Evolutionary conservation across 2,329 filamentous ascomycete species (phyloP).

Genomic region (Colletotrichum endophyticum): DNA sequence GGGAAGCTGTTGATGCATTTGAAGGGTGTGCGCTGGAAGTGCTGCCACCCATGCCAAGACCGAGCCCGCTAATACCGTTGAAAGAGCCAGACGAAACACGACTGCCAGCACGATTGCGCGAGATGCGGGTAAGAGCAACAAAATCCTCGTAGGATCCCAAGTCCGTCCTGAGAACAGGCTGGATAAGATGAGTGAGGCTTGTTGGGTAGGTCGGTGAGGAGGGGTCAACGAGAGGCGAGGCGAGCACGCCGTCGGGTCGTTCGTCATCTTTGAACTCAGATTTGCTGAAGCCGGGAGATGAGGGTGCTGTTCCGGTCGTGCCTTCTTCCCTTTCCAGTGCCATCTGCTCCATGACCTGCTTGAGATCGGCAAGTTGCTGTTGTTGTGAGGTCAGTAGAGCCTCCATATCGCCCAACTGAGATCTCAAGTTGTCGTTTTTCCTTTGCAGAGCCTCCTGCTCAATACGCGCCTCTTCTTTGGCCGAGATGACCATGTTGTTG

Average conservation of each 20-base stretch:
- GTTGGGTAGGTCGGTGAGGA: slow-evolving; percentile 62
- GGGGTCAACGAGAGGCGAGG: slow-evolving; percentile 46
- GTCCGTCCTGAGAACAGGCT: slow-evolving; percentile 83
- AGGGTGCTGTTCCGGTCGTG: slow-evolving; percentile 75
- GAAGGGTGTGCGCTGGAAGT: slow-evolving; percentile 54
- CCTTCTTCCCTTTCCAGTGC: slow-evolving; percentile 75
- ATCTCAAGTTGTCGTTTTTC: slow-evolving; percentile 85
- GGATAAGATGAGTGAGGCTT: slow-evolving; percentile 83
- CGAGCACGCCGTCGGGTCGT: slow-evolving; percentile 36
- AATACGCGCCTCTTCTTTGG: slow-evolving; percentile 85
- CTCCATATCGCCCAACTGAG: slow-evolving; percentile 87
- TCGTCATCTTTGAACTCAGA: slow-evolving; percentile 64
- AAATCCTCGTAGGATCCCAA: slow-evolving; percentile 86
- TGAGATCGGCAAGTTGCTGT: slow-evolving; percentile 90
- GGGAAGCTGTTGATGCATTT: slow-evolving; percentile 65
- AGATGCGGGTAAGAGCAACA: slow-evolving; percentile 72
- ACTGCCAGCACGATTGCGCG: slow-evolving; percentile 64
- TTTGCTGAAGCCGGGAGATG: slow-evolving; percentile 78
- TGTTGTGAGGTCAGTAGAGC: slow-evolving; percentile 86
- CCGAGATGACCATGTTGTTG: slow-evolving; percentile 95
- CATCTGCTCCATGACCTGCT: slow-evolving; percentile 91
- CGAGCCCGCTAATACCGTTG: slow-evolving; percentile 55
- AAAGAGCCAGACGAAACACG: slow-evolving; percentile 71
- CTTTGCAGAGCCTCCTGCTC: slow-evolving; percentile 83
- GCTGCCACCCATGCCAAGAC: slow-evolving; percentile 50